These are phyloP conservation scores for Russula sp. DNA, from an alignment of 768 basidiomycete genomes.

Conservation along the genomic window DNA sequence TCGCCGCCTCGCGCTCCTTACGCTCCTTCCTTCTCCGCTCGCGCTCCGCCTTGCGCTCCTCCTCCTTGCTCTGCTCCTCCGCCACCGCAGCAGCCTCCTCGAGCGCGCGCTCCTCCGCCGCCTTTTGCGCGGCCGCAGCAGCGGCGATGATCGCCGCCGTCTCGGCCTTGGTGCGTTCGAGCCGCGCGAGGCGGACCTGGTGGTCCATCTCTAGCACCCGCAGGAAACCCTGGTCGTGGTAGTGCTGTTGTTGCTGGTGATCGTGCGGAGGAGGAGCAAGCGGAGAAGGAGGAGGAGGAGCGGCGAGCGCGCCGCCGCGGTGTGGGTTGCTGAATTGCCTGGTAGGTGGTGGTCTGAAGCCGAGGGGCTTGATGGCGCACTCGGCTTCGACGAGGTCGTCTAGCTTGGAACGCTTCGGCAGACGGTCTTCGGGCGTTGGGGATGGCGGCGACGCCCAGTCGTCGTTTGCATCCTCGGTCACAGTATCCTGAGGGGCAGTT, in stretches of 20 bases:
- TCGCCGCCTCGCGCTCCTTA: slow-evolving; percentile 25
- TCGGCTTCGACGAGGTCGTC: slow-evolving; percentile 18
- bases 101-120: slow-evolving; percentile 21
- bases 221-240: not conserved
- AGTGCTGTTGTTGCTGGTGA: no score
- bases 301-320: no score
- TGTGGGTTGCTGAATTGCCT: not conserved
- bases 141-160: slow-evolving; percentile 38
- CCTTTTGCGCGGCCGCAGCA: slow-evolving; percentile 28
- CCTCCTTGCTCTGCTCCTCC: slow-evolving; percentile 18
- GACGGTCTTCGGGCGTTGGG: slow-evolving; percentile 19
- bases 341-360: slow-evolving; percentile 13
- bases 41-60: slow-evolving; percentile 25
- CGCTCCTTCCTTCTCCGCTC: slow-evolving; percentile 19
- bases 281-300: no score
- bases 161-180: slow-evolving; percentile 24
- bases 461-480: slow-evolving; percentile 18
- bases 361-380: slow-evolving; percentile 25
- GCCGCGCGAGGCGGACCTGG: slow-evolving; percentile 8
- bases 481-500: slow-evolving; percentile 26
- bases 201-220: not conserved
- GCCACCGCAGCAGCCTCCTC: slow-evolving; percentile 23
- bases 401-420: slow-evolving; percentile 21
- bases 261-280: not conserved
- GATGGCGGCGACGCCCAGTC: slow-evolving; percentile 4